Conservation (phyloP, 768 basidiomycete genomes). For the Russula lepida region DNA sequence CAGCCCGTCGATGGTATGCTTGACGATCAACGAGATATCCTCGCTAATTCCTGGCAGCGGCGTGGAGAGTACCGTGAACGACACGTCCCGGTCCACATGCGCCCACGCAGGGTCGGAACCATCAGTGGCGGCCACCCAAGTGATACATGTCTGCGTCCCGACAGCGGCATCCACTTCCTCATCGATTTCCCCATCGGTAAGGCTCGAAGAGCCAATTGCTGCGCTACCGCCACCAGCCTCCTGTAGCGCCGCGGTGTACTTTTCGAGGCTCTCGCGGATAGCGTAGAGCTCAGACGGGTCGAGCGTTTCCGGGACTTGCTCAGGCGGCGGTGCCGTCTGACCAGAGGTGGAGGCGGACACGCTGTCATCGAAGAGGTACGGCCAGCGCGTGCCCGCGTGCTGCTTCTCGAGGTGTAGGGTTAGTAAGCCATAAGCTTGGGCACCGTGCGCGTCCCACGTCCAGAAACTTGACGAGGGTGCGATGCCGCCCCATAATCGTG, state of each 20-base stretch:
- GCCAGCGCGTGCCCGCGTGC: constrained; percentile 78
- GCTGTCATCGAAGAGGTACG: constrained; percentile 63
- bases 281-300: constrained; percentile 74
- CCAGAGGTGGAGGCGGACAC: constrained; percentile 31
- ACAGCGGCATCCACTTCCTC: constrained; percentile 76
- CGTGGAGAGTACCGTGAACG: constrained; percentile 54
- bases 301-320: constrained; percentile 74
- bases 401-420: constrained; percentile 83
- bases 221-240: constrained; percentile 41
- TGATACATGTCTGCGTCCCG: constrained; percentile 55
- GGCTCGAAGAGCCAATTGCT: constrained; percentile 55
- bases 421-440: constrained; percentile 58
- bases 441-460: constrained; percentile 83
- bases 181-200: constrained; percentile 85
- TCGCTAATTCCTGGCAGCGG: constrained; percentile 50
- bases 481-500: constrained; percentile 73
- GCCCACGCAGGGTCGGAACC: constrained; percentile 41
- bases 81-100: constrained; percentile 29
- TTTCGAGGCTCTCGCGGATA: constrained; percentile 76
- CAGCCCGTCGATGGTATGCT: constrained; percentile 42
- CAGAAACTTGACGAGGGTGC: constrained; percentile 75
- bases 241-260: constrained; percentile 64
- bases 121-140: constrained; percentile 49
- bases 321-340: constrained; percentile 37
- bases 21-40: constrained; percentile 47